Evolutionary conservation across 345 rosid genomes (phyloP), one percentile per base, ranked within the genome.

Genomic region (Corchorus capsularis): DNA sequence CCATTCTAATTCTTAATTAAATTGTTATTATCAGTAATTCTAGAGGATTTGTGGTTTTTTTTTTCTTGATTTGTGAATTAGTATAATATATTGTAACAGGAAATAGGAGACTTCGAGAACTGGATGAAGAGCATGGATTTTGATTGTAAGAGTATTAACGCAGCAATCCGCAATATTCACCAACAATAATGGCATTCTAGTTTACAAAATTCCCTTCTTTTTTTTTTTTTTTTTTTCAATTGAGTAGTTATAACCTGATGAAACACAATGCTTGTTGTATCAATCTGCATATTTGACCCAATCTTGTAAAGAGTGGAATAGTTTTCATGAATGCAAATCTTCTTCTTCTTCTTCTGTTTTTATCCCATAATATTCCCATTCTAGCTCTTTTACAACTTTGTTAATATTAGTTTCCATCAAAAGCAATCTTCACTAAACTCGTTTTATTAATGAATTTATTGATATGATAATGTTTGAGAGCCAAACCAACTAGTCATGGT

Each of bases 61-160:
- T 16, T 35, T 39, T 27, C 16, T 1, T 65, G 15, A 0, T n/a
- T 43, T 65, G 27, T 22, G n/a, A 3, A 55, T n/a, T 2, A 1
- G 32, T 13, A 46, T 8, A 0, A 14, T 17, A 8, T 47, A 41
- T 16, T 73, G 32, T 69, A 39, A 9, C 53, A 93, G 98, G 99
- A 93, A 80, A 90, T 90, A 59, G 99, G 98, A 69, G 99, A 95
- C 85, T 89, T 95, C 74, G 99, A 95, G 89, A 92, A 95, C 80
- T 90, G 96, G 98, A 86, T 93, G 93, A 95, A 85, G 97, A 89
- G 88, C 6, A 95, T 95, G 99, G 97, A 95, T 76, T 89, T 83
- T 74, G 96, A 93, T 76, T 89, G 96, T 60, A 92, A 88, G 81
- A 90, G 89, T 84, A 88, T 95, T 73, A 92, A 79, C 65, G 80